Evolutionary conservation across 208 protist genomes (phyloP).

Genomic region (Leishmania tropica): DNA sequence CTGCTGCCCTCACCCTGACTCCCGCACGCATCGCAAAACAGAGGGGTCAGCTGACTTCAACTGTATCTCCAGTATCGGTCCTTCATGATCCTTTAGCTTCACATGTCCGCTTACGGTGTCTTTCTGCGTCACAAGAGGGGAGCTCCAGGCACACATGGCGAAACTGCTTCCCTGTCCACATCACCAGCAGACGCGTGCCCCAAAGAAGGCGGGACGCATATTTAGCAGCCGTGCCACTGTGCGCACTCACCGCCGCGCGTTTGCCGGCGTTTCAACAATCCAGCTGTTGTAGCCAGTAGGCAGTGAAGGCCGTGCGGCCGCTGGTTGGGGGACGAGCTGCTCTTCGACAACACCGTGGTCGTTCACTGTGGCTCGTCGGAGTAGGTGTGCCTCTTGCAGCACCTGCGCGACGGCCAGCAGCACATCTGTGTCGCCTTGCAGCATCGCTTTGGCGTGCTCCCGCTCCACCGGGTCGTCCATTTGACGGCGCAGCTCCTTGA

Average conservation of each 20-base stretch:
- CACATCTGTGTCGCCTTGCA: constrained; percentile 59
- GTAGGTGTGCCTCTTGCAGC: constrained; percentile 66
- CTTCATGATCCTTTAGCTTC: neutral
- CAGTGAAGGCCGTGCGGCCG: constrained; percentile 46
- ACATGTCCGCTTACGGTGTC: neutral
- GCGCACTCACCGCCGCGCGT: constrained; percentile 5
- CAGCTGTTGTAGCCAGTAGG: constrained; percentile 66
- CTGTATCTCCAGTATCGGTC: neutral
- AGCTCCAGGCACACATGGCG: neutral
- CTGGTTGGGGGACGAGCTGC: constrained; percentile 52
- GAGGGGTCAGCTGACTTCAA: neutral
- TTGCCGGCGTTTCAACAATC: constrained; percentile 35
- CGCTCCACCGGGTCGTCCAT: constrained; percentile 61
- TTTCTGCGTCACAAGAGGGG: neutral
- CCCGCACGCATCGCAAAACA: neutral
- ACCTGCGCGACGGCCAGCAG: constrained; percentile 70
- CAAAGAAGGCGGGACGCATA: neutral
- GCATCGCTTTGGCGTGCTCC: constrained; percentile 56
- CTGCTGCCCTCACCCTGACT: neutral
- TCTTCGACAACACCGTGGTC: constrained; percentile 45
- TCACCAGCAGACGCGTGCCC: neutral
- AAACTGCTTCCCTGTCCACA: neutral
- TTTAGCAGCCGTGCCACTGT: neutral
- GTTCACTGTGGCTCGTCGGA: constrained; percentile 45
- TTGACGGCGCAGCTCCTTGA: constrained; percentile 60